phyloP scores from a whole-genome alignment of 1,284 basidiomycete genomes.

The Schizophyllum amplum region DNA sequence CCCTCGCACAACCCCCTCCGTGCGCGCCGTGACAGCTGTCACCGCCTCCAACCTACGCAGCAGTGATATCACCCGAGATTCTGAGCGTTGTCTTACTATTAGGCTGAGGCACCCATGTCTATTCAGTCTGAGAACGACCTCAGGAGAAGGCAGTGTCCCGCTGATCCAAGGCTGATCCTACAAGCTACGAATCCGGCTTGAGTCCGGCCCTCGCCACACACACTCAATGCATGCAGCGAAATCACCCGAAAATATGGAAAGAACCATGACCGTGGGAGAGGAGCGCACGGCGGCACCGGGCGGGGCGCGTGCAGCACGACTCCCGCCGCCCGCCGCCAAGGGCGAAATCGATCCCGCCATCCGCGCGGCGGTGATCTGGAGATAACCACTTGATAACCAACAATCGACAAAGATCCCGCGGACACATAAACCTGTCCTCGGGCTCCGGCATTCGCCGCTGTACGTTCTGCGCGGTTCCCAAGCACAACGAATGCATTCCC shows the following conservation, averaged over 20 bases:
- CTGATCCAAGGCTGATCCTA: not conserved
- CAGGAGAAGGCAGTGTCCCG: not conserved
- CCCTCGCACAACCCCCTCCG: not conserved
- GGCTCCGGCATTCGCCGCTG: too few relatives aligned
- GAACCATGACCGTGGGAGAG: conserved; percentile 31
- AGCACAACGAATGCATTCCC: not conserved
- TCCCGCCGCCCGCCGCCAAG: conserved; percentile 32
- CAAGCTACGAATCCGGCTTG: not conserved
- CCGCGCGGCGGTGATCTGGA: not conserved
- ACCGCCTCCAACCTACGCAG: not conserved
- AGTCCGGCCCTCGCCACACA: not conserved
- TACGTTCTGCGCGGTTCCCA: too few relatives aligned
- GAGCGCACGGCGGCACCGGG: too few relatives aligned
- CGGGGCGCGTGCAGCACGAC: conserved; percentile 34
- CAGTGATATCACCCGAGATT: not conserved
- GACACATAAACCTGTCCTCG: too few relatives aligned
- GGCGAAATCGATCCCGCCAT: not conserved
- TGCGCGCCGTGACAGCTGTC: too few relatives aligned
- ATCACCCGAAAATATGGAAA: not conserved
- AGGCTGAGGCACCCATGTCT: not conserved
- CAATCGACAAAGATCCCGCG: not conserved
- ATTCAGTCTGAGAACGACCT: not conserved
- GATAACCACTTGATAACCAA: not conserved
- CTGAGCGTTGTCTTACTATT: not conserved
- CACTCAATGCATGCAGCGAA: not conserved